Base-by-base conservation (phyloP, 2,329 filamentous ascomycete species). In the Truncatella angustata region DNA sequence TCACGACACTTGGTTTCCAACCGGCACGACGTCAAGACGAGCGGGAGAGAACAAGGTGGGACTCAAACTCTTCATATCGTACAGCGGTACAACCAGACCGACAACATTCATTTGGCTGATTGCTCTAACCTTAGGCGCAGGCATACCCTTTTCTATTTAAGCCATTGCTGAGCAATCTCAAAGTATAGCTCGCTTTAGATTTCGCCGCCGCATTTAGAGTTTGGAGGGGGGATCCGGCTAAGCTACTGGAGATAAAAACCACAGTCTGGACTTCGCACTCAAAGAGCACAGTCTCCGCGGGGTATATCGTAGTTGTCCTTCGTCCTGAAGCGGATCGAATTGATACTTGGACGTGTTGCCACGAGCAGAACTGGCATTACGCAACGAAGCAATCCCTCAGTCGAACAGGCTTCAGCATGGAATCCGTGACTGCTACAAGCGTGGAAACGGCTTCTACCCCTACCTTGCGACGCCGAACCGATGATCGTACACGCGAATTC, bases 381-480 rank as follows among this genome's bases (percentile, higher is more conserved):
- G 12, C 21, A 45, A 49, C 50, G 35, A 56, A 36, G 36, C 50
- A 48, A 51, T 46, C 30, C 28, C 39, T 49, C 50, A 32, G 39
- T 20, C 49, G n/a, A 32, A 50, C 30, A n/a, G 46, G n/a, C 28
- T 36, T 35, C 35, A 54, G 46, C 49, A 74, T 75, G 74, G 73
- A 72, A 54, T 72, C 73, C 56, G 68, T 71, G 47, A 75, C 73
- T 47, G 63, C 65, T 30, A 73, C 69, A 12, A 63, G 68, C 59
- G 60, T 72, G 51, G 63, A 70, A 52, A 56, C 60, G 14, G 47
- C 58, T 54, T 21, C 57, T 6, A 49, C 49, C 9, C 49, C 53
- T 23, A 52, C 60, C 3, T 56, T 60, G 34, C 54, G 60, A 14
- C 64, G 62, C 45, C 60, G 63, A 50, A 49, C 49, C 45, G 35